Conservation (phyloP, 306 rosid genomes). For the Medicago arabica region DNA sequence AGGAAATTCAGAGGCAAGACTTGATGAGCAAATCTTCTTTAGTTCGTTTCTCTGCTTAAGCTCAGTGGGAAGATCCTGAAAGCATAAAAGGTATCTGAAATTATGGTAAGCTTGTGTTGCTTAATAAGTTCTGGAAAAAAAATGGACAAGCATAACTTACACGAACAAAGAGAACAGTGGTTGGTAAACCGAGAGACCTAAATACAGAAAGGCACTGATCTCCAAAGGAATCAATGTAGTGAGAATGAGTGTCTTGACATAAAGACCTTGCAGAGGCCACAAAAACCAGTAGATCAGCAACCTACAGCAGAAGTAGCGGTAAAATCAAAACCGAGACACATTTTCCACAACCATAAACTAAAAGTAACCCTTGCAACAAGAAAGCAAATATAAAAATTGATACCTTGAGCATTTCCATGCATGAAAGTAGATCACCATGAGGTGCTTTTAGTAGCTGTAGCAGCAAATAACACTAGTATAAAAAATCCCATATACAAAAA, state of each 20-base stretch:
- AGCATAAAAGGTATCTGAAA: conserved; percentile 25
- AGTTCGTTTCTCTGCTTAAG: conserved; percentile 64
- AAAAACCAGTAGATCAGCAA: too few relatives aligned
- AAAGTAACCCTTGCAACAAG: not conserved
- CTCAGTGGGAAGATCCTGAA: conserved; percentile 78
- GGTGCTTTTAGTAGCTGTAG: conserved; percentile 88
- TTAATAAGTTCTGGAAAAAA: conserved; percentile 7
- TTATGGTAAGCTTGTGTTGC: not conserved
- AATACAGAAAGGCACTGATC: too few relatives aligned
- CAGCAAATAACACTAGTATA: not conserved
- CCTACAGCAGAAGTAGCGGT: conserved; percentile 51
- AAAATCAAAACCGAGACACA: conserved; percentile 21
- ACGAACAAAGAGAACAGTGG: conserved; percentile 79
- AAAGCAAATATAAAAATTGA: too few relatives aligned
- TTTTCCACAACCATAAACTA: conserved; percentile 5
- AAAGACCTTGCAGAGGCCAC: conserved; percentile 61
- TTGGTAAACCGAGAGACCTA: conserved; percentile 89
- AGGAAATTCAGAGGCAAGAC: conserved; percentile 78
- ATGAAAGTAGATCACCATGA: conserved; percentile 72
- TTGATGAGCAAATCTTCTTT: conserved; percentile 70
- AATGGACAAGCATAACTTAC: conserved; percentile 58
- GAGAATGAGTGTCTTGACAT: conserved; percentile 57
- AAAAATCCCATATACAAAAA: not conserved
- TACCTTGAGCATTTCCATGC: conserved; percentile 97
- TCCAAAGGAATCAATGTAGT: conserved; percentile 84